A percentile compares a stretch with the other conserved stretches of the same genome.
phyloP scores from a whole-genome alignment of 768 basidiomycete species.

The Sistotremastrum suecicum region DNA sequence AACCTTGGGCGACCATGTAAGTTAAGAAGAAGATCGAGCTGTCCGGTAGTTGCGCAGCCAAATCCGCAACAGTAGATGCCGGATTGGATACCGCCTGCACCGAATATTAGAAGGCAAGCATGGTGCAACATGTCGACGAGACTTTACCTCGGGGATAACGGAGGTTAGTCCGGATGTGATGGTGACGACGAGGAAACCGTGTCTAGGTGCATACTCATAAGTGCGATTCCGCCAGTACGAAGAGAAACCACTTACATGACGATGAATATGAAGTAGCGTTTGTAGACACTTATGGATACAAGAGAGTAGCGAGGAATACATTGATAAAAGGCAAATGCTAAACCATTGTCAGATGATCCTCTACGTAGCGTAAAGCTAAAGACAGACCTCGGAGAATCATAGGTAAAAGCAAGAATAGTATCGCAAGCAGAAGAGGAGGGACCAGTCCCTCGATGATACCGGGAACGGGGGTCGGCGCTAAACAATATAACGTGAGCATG shows the following conservation, averaged over 20 bases:
- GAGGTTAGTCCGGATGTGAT: conserved; percentile 44
- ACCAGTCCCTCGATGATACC: conserved; percentile 55
- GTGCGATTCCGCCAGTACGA: conserved; percentile 1
- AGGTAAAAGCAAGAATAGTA: conserved; percentile 49
- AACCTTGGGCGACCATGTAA: conserved; percentile 40
- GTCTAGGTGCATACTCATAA: conserved; percentile 23
- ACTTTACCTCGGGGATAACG: conserved; percentile 14
- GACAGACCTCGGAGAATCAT: conserved; percentile 38
- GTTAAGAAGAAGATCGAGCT: conserved; percentile 52
- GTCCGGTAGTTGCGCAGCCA: conserved; percentile 38
- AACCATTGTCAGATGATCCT: not conserved
- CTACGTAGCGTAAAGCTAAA: not conserved
- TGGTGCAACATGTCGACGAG: conserved; percentile 7
- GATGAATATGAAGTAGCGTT: conserved; percentile 56
- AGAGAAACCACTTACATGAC: conserved; percentile 24
- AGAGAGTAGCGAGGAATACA: conserved; percentile 55
- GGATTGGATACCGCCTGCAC: conserved; percentile 29
- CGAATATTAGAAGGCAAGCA: not conserved
- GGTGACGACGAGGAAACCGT: conserved; percentile 63
- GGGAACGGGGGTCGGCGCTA: conserved; percentile 13
- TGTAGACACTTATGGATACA: conserved; percentile 59
- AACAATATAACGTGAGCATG: not conserved
- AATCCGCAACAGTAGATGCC: conserved; percentile 24
- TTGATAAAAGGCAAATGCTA: conserved; percentile 50
- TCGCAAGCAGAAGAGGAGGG: conserved; percentile 48